Evolutionary conservation across 2,329 filamentous ascomycete species (phyloP).

Genomic region (Rasamsonia emersonii): DNA sequence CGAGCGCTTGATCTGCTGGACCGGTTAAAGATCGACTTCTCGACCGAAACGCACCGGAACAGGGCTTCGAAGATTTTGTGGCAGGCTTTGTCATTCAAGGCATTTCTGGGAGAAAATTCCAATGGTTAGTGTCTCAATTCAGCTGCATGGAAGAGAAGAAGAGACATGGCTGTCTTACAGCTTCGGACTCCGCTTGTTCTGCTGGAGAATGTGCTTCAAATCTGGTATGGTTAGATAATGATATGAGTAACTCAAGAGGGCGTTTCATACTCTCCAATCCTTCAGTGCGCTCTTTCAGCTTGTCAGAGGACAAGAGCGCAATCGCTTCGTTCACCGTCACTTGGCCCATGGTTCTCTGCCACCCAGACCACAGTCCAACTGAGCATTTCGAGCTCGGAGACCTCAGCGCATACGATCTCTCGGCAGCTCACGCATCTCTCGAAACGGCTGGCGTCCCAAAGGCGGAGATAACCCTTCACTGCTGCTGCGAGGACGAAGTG

Average conservation of each 20-base stretch:
- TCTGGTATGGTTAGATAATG: conserved; percentile 27
- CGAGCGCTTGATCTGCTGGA: conserved; percentile 45
- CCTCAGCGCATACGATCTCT: no score
- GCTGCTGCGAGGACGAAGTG: no score
- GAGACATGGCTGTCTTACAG: conserved; percentile 20
- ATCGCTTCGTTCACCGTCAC: conserved; percentile 35
- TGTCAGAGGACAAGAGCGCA: conserved; percentile 34
- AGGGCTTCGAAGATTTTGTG: conserved; percentile 73
- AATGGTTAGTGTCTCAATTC: no score
- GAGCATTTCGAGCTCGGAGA: no score
- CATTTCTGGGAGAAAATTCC: conserved; percentile 29
- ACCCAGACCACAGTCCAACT: no score
- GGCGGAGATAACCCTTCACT: no score
- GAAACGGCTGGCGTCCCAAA: no score
- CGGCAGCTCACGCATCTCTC: no score
- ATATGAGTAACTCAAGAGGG: conserved; percentile 3
- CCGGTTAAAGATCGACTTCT: conserved; percentile 57
- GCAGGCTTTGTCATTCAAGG: conserved; percentile 66
- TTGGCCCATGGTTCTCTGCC: conserved; percentile 32
- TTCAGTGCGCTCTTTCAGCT: conserved; percentile 39
- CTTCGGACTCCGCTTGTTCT: conserved; percentile 38
- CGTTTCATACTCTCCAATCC: conserved; percentile 39
- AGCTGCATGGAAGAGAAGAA: conserved; percentile 1
- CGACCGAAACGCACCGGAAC: conserved; percentile 62
- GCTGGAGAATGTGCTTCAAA: conserved; percentile 47